phyloP scores from a whole-genome alignment of 1,139 yeast genomes.

The Sugiyamaella sp. region DNA sequence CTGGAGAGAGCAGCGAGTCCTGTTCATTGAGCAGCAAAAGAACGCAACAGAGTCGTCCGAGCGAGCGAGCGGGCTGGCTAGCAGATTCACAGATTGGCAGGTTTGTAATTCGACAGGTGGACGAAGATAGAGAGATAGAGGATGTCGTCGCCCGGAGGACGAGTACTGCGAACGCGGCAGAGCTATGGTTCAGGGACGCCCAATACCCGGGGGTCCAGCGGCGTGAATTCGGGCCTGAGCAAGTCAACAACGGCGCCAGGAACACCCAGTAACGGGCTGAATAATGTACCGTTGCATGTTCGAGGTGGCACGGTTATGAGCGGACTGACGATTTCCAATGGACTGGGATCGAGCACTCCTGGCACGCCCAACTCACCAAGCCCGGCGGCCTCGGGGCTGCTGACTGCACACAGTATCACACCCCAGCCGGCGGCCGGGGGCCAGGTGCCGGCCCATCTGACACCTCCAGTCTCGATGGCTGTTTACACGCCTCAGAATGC shows the following conservation, averaged over 20 bases:
- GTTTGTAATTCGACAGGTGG: background rate
- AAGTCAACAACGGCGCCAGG: background rate
- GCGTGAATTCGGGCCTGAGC: background rate
- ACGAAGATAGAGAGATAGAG: background rate
- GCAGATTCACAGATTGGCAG: background rate
- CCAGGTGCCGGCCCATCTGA: constrained; percentile 21
- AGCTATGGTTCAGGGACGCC: constrained; percentile 5
- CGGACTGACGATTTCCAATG: constrained; percentile 4
- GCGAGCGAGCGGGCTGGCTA: no score
- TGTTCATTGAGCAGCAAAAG: no score
- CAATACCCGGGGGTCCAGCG: background rate
- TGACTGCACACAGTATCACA: constrained; percentile 10
- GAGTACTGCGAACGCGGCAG: constrained; percentile 11
- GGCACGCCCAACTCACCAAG: constrained; percentile 7
- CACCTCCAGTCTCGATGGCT: constrained; percentile 37
- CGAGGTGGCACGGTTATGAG: constrained; percentile 12
- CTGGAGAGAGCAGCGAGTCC: no score
- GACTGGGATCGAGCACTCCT: background rate
- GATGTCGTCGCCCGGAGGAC: constrained; percentile 13
- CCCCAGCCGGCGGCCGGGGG: constrained; percentile 15
- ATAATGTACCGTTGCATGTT: constrained; percentile 4
- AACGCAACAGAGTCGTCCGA: no score
- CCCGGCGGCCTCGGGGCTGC: constrained; percentile 2
- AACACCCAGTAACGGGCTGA: background rate
- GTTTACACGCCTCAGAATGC: constrained; percentile 43